Conservation (phyloP, 495 filamentous ascomycete genomes). For the Hyaloscypha bicolor region DNA sequence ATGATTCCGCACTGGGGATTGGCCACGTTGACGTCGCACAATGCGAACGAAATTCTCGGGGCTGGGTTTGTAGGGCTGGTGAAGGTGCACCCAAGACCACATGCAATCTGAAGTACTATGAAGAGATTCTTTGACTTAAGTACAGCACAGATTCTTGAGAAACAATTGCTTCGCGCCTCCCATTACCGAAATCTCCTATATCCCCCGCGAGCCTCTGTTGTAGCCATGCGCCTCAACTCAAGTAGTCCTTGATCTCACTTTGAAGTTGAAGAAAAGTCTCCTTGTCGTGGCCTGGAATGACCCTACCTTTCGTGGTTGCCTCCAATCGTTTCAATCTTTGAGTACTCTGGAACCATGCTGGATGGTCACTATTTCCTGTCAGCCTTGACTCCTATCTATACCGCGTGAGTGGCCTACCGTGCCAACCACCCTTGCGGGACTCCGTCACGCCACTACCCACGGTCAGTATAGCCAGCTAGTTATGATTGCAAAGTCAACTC, state of each 20-base stretch:
- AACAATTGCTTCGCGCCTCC: no score
- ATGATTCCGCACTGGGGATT: background rate
- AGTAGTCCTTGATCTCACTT: conserved; percentile 28
- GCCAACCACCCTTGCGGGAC: conserved; percentile 30
- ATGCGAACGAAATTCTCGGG: background rate
- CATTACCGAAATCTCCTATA: no score
- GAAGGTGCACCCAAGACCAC: no score
- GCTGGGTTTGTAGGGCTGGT: no score
- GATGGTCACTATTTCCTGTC: conserved; percentile 31
- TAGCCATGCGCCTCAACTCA: conserved; percentile 18
- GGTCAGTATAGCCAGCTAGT: background rate
- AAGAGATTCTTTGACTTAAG: no score
- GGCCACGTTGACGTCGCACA: background rate
- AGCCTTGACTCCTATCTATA: background rate
- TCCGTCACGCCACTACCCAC: conserved; percentile 25
- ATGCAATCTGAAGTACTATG: no score
- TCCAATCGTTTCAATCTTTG: conserved; percentile 39
- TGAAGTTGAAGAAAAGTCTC: conserved; percentile 31
- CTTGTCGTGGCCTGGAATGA: conserved; percentile 43
- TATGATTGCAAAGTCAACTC: background rate
- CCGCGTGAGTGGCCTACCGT: background rate
- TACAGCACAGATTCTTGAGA: no score
- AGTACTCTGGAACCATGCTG: conserved; percentile 38
- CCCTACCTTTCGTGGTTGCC: conserved; percentile 33
- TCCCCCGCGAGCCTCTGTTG: no score